Conservation (phyloP, 805 yeast genomes). For the Kazachstania bromeliacearum region DNA sequence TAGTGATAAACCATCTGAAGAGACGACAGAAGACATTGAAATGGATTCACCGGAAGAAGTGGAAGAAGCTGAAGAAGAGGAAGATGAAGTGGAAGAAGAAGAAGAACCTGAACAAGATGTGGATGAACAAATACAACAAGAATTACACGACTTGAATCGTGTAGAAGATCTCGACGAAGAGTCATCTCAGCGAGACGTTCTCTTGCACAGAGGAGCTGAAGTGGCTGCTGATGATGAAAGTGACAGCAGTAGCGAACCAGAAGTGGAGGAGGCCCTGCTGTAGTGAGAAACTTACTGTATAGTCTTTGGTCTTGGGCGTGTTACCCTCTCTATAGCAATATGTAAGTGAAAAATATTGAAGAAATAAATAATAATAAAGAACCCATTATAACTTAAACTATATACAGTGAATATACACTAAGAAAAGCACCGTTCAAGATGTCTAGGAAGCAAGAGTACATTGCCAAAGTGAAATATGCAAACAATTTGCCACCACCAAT, state of each 20-base stretch:
- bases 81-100: constrained; percentile 10
- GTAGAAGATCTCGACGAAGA: not conserved
- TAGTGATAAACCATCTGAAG: not conserved
- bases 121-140: not conserved
- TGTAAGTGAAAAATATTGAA: too few relatives aligned
- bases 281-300: too few relatives aligned
- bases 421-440: too few relatives aligned
- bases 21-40: constrained; percentile 7
- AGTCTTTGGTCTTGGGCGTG: too few relatives aligned
- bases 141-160: not conserved
- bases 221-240: not conserved
- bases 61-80: constrained; percentile 11
- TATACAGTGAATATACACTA: too few relatives aligned
- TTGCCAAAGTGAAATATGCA: constrained; percentile 72
- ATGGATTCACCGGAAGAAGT: constrained; percentile 11
- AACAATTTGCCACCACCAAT: constrained; percentile 92
- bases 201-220: too few relatives aligned
- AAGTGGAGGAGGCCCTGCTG: not conserved
- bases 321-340: too few relatives aligned
- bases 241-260: not conserved
- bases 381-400: too few relatives aligned
- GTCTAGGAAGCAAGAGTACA: constrained; percentile 58
- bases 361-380: too few relatives aligned
- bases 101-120: constrained; percentile 1
- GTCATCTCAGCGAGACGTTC: too few relatives aligned